These are phyloP conservation scores for Candida qinlingensis DNA, from an alignment of 805 yeast species.

Conservation along the genomic window DNA sequence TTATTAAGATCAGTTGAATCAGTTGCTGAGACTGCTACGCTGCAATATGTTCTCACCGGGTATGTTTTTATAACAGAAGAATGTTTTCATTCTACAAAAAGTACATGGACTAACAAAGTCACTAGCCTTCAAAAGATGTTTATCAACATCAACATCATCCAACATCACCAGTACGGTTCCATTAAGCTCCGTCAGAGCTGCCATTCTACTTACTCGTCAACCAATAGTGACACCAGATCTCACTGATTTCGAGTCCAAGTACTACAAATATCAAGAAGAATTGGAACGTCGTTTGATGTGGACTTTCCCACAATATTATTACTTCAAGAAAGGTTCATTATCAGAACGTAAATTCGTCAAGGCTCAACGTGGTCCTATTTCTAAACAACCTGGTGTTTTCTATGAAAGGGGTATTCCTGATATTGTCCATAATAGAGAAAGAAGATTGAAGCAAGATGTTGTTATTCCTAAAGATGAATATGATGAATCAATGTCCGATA, in stretches of 20 bases:
- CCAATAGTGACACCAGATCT: constrained; percentile 83
- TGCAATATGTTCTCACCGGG: background rate
- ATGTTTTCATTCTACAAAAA: too few species aligned
- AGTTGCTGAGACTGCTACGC: too few species aligned
- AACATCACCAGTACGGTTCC: constrained; percentile 13
- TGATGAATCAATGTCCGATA: constrained; percentile 39
- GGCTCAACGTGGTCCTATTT: constrained; percentile 71
- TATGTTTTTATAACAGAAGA: background rate
- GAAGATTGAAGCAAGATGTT: constrained; percentile 74
- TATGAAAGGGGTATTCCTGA: constrained; percentile 84
- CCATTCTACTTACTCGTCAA: constrained; percentile 66
- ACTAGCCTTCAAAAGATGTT: constrained; percentile 21
- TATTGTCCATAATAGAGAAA: constrained; percentile 81
- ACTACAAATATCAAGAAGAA: constrained; percentile 78
- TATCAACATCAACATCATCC: constrained; percentile 16
- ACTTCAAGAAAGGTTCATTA: constrained; percentile 84
- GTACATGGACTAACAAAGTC: background rate
- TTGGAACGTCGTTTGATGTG: constrained; percentile 89
- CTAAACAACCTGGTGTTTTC: constrained; percentile 68
- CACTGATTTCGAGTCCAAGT: constrained; percentile 65
- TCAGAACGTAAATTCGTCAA: constrained; percentile 75
- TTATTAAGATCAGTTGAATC: too few species aligned
- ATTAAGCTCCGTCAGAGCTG: constrained; percentile 31
- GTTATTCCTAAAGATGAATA: constrained; percentile 55
- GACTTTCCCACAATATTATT: constrained; percentile 94